A percentile compares a stretch with the other conserved stretches of the same genome.
Evolutionary conservation across 2,329 filamentous ascomycete genomes (phyloP).

Genomic region (Xylariaceae sp.): DNA sequence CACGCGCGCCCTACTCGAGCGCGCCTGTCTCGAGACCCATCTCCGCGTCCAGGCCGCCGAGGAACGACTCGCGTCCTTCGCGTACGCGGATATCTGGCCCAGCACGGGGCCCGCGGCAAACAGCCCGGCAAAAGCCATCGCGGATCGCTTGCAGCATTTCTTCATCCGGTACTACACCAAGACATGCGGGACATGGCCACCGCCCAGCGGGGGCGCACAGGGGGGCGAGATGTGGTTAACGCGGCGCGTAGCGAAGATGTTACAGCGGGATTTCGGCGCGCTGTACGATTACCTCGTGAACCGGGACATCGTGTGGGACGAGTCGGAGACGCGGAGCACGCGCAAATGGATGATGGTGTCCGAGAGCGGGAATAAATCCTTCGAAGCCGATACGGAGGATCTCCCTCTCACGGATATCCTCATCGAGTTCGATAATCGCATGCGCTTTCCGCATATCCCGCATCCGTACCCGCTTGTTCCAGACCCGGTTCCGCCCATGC

Average conservation of each 20-base stretch:
- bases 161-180: conserved; percentile 52
- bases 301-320: conserved; percentile 60
- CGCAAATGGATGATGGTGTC: conserved; percentile 62
- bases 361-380: conserved; percentile 39
- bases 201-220: conserved; percentile 38
- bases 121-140: conserved; percentile 46
- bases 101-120: conserved; percentile 29
- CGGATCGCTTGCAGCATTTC: conserved; percentile 57
- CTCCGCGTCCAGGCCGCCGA: conserved; percentile 59
- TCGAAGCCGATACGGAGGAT: conserved; percentile 47
- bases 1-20: conserved; percentile 57
- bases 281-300: conserved; percentile 68
- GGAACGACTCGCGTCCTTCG: conserved; percentile 54
- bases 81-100: conserved; percentile 59
- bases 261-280: conserved; percentile 63
- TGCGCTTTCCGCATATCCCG: conserved; percentile 60
- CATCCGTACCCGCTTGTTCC: conserved; percentile 63
- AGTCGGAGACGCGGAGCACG: conserved; percentile 53
- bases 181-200: conserved; percentile 55
- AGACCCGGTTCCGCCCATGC: conserved; percentile 39
- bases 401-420: conserved; percentile 64
- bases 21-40: conserved; percentile 56
- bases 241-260: conserved; percentile 47
- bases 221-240: conserved; percentile 55
- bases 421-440: conserved; percentile 58